Percentiles rank a stretch among this genome's conserved stretches.
phyloP scores from a whole-genome alignment of 192 early-diverging fungal genomes.

The Spizellomyces sp. region DNA sequence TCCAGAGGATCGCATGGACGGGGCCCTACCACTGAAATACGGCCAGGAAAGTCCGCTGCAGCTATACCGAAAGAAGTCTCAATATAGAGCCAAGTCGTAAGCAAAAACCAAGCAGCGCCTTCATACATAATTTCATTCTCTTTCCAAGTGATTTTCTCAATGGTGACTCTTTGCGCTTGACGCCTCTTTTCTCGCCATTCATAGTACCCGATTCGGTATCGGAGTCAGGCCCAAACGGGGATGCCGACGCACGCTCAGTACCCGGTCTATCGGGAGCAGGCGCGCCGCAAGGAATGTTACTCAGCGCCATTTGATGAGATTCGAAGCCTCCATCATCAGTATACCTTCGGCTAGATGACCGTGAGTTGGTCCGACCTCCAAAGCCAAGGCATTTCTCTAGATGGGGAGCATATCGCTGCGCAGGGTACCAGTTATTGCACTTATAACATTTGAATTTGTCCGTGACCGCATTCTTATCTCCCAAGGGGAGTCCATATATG shows the following conservation, averaged over 20 bases:
- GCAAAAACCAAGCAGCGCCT: no score
- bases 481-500: slow-evolving; percentile 63
- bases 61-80: neutral
- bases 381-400: slow-evolving; percentile 92
- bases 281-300: neutral
- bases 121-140: slow-evolving; percentile 22
- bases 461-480: slow-evolving; percentile 41
- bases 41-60: neutral
- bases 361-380: slow-evolving; percentile 62
- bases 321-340: neutral
- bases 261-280: neutral
- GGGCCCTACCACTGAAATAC: neutral
- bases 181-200: neutral
- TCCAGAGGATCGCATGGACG: neutral
- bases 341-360: slow-evolving; percentile 61
- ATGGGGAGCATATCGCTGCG: slow-evolving; percentile 87
- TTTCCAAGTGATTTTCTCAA: slow-evolving; percentile 19
- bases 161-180: slow-evolving; percentile 25
- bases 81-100: neutral
- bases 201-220: slow-evolving; percentile 28
- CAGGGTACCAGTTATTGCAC: slow-evolving; percentile 76
- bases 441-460: slow-evolving; percentile 79
- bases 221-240: slow-evolving; percentile 37
- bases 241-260: slow-evolving; percentile 19
- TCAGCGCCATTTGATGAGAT: neutral